phyloP scores from a whole-genome alignment of 257 asterid species.

The Solanum appendiculatum region DNA sequence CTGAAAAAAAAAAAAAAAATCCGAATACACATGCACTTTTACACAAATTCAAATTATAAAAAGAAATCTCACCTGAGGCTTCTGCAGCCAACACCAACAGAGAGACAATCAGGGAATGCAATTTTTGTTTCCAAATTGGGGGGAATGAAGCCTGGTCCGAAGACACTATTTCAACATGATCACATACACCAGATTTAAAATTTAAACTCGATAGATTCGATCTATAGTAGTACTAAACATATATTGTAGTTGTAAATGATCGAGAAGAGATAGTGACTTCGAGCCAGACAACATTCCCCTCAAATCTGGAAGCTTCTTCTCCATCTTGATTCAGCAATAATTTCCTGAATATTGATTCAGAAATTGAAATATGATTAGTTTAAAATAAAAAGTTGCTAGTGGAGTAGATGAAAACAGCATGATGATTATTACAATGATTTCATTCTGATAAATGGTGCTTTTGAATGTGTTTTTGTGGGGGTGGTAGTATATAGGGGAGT shows the following conservation, averaged over 20 bases:
- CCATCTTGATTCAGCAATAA: neutral
- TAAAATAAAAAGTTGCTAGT: neutral
- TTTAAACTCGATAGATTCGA: neutral
- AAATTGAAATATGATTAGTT: neutral
- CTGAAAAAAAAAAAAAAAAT: neutral
- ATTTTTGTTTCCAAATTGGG: conserved; percentile 11
- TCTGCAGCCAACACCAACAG: neutral
- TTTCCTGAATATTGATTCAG: neutral
- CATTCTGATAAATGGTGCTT: neutral
- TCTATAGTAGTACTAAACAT: neutral
- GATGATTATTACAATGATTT: conserved; percentile 24
- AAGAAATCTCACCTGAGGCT: neutral
- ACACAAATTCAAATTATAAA: neutral
- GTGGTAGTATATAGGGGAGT: neutral
- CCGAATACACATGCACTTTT: neutral
- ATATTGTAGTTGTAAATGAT: neutral
- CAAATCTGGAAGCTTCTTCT: conserved; percentile 14
- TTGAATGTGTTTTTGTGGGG: neutral
- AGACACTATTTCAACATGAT: neutral
- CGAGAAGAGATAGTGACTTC: conserved; percentile 10
- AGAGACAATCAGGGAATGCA: neutral
- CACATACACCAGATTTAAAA: too few relatives aligned
- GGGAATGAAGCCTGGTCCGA: conserved; percentile 80
- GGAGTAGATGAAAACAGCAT: conserved; percentile 1
- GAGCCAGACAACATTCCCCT: conserved; percentile 53